Conservation (phyloP, 768 basidiomycete species). For the Lactarius quietus region DNA sequence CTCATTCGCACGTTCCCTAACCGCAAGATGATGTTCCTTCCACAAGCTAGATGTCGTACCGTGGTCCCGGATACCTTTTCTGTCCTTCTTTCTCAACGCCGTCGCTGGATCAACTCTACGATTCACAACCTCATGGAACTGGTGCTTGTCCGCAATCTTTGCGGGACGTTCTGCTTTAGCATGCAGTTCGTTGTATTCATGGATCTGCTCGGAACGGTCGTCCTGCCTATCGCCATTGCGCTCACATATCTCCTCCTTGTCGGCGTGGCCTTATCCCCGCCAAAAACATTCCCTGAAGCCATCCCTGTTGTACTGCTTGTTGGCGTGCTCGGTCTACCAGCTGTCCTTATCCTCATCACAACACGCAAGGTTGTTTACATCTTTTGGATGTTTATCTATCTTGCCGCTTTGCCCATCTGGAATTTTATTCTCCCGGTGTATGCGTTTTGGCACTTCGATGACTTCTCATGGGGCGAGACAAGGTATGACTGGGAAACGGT, state of each 20-base stretch:
- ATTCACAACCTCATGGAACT: conserved; percentile 99
- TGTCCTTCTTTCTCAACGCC: conserved; percentile 91
- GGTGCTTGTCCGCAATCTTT: conserved; percentile 91
- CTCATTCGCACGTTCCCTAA: conserved; percentile 96
- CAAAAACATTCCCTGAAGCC: conserved; percentile 82
- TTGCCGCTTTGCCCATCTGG: conserved; percentile 91
- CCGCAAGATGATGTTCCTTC: conserved; percentile 99
- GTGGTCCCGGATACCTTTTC: conserved; percentile 95
- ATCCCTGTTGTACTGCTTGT: conserved; percentile 89
- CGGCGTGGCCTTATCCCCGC: conserved; percentile 75
- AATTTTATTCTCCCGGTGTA: conserved; percentile 93
- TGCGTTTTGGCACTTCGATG: conserved; percentile 99
- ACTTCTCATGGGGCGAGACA: conserved; percentile 99
- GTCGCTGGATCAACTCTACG: conserved; percentile 99
- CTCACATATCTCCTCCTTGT: conserved; percentile 88
- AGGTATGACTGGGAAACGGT: conserved; percentile 50
- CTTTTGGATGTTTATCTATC: conserved; percentile 97
- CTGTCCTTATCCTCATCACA: conserved; percentile 87
- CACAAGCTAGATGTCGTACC: conserved; percentile 92
- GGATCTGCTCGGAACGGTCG: conserved; percentile 89
- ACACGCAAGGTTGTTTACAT: conserved; percentile 94
- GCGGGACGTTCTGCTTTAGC: conserved; percentile 99
- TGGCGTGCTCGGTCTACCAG: conserved; percentile 92
- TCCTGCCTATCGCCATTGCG: conserved; percentile 89
- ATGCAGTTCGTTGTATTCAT: conserved; percentile 99